Percentiles rank a stretch among this genome's conserved stretches.
These are phyloP conservation scores for Limonium bicolor DNA, from an alignment of 148 eudicot species.

Conservation along the genomic window DNA sequence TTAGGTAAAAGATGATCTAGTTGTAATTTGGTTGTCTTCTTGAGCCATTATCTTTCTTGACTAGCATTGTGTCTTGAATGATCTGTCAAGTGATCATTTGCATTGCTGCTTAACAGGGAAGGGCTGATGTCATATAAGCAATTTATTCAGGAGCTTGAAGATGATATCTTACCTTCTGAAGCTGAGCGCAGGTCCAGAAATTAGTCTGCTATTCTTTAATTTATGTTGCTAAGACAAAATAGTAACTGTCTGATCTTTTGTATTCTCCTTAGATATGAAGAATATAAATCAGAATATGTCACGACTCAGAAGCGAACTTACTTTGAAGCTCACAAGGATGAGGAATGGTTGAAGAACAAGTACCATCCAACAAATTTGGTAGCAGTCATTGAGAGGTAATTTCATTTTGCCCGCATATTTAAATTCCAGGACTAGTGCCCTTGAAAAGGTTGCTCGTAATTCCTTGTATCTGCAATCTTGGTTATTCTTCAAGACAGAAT, in stretches of 20 bases:
- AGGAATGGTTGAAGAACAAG: slow-evolving; percentile 93
- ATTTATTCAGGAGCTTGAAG: slow-evolving; percentile 99
- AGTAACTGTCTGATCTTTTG: neutral
- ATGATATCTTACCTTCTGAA: slow-evolving; percentile 85
- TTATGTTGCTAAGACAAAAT: neutral
- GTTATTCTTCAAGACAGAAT: neutral
- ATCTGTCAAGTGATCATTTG: neutral
- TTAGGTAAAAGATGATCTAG: neutral
- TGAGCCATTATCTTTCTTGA: neutral
- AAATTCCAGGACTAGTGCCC: neutral
- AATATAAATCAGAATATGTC: slow-evolving; percentile 81
- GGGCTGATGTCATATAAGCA: slow-evolving; percentile 97
- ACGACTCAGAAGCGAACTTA: slow-evolving; percentile 77
- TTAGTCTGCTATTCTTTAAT: neutral
- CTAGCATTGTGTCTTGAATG: neutral
- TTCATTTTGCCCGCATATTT: neutral
- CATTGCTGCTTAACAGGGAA: slow-evolving; percentile 29
- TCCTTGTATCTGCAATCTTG: neutral
- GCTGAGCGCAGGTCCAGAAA: slow-evolving; percentile 77
- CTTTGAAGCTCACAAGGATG: slow-evolving; percentile 88
- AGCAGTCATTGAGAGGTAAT: slow-evolving; percentile 75
- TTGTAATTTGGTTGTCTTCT: neutral
- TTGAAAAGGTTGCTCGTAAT: neutral
- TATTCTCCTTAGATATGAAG: slow-evolving; percentile 58
- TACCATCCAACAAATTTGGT: slow-evolving; percentile 90